Evolutionary conservation across 2,329 filamentous ascomycete genomes (phyloP).

Genomic region (Trichoderma sp.): DNA sequence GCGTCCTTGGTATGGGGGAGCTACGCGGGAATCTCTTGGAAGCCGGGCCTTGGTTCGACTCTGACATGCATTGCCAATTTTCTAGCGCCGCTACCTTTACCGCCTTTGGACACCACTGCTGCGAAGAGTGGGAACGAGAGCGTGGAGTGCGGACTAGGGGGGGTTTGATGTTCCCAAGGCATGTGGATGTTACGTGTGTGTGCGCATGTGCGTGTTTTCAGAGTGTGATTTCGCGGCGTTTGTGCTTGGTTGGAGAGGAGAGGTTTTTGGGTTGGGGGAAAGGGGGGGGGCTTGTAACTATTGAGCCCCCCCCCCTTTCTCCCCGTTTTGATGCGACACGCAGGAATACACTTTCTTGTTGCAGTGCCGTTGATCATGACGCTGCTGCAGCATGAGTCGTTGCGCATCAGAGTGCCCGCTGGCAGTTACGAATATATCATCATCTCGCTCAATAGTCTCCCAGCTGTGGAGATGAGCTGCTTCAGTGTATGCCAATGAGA

Average conservation of each 20-base stretch:
- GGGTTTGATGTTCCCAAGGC: not conserved
- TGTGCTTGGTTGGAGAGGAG: not conserved
- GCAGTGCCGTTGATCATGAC: not conserved
- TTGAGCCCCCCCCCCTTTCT: not conserved
- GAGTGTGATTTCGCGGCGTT: not conserved
- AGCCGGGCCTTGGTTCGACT: conserved; percentile 1
- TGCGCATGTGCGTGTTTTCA: not conserved
- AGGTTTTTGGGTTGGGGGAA: no score
- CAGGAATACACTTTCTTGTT: not conserved
- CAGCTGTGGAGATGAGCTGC: not conserved
- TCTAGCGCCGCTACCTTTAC: conserved; percentile 13
- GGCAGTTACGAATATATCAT: not conserved
- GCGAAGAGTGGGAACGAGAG: not conserved
- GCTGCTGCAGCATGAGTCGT: conserved; percentile 4
- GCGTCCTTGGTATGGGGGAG: conserved; percentile 1
- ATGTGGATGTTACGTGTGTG: no score
- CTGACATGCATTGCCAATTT: conserved; percentile 10
- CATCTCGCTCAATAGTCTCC: not conserved
- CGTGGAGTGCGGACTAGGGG: not conserved
- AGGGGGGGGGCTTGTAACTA: not conserved
- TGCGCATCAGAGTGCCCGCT: not conserved
- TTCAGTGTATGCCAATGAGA: not conserved
- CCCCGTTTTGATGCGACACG: not conserved
- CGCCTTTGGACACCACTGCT: not conserved
- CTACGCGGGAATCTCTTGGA: not conserved